Base-by-base conservation (phyloP, 2,329 filamentous ascomycete genomes). In the Cladosporium sp. region DNA sequence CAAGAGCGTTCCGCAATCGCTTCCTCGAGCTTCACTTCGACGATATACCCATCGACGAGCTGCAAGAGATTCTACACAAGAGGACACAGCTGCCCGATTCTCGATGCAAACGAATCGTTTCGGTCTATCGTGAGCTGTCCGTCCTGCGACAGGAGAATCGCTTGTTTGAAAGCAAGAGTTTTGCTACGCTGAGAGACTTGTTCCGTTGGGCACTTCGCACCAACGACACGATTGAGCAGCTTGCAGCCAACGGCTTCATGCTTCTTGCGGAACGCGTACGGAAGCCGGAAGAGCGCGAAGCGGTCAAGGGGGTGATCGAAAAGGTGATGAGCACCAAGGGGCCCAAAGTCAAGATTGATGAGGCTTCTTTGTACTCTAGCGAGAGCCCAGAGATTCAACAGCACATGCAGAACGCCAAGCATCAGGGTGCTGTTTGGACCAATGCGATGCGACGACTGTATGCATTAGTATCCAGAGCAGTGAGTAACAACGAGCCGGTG, bases 11-110 rank as follows among this genome's bases (percentile, higher is more conserved):
- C 71, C 84, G 95, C 51, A 99, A 98, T 68, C 83, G 93, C 63
- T 99, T 99, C 63, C 78, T 99, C 3, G 93, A 99, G 70, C 76
- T 99, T 4, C 93, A 98, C 69, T 97, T 95, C 63, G 93, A 97
- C 61, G 95, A 99, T 64, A 98, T 99, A 19, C 93, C 93, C 0
- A 89, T 97, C 66, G 85, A 89, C 58, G 95, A 99, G 66, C 74
- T 99, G 42, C 89, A 95, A 63, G 88, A 84, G 40, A 98, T 99
- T 61, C 69, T 99, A 33, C 88, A 95, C 65, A 85, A 89, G 66
- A 81, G 95, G 56, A 95, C 90, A 54, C 83, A 90, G 62, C 90
- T 95, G 11, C 89, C 93, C 0, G 89, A 92, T 4, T 92, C 91
- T 0, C 93, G 96, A 73, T 95, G 92, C 66, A 83, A 83, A 58